Base-by-base conservation (phyloP, 1,139 yeast species). In the Candida neerlandica region DNA sequence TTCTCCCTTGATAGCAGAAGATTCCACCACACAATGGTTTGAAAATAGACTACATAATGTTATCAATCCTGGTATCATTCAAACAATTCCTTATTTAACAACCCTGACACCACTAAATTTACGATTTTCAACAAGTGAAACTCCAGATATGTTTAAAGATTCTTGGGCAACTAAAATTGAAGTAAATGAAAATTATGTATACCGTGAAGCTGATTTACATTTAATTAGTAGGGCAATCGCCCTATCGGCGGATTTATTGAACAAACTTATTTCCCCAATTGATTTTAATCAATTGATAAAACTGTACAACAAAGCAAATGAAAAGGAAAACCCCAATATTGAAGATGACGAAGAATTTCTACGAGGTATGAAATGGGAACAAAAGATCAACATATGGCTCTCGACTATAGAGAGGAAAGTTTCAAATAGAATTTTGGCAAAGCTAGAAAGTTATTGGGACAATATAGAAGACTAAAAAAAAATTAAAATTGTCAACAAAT, bases 1-100 rank as follows among this genome's bases (percentile, higher is more conserved):
- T 3, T 56, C 75, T 44, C 92, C 94, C 0, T 63, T 87, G 39
- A 64, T 82, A 23, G 85, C 89, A 0, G 90, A 85, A 54, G 77
- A 80, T 50, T 67, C 77, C 35, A 67, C 78, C 1, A 66, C 64
- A 4, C 79, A 78, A 51, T 82, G 84, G 84, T 62, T 77, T 54
- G 70, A 73, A 42, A 51, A 59, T 29, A 58, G 57, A 21, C 47
- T 63, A 15, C 55, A 61, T 32, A 57, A 67, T 27, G 46, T 59
- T 5, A 55, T 64, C 27, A 59, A 60, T 35, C 67, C 69, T 29
- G 56, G 58, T 21, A 67, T 72, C 5, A 61, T 74, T 6, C 84
- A 82, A 55, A 71, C 80, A 39, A 76, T 85, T 12, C 91, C 91
- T 0, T 84, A 80, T 55, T 59, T 85, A 39, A 73, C 80, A 26